Conservation (phyloP, 495 filamentous ascomycete species). For the Podospora conica region DNA sequence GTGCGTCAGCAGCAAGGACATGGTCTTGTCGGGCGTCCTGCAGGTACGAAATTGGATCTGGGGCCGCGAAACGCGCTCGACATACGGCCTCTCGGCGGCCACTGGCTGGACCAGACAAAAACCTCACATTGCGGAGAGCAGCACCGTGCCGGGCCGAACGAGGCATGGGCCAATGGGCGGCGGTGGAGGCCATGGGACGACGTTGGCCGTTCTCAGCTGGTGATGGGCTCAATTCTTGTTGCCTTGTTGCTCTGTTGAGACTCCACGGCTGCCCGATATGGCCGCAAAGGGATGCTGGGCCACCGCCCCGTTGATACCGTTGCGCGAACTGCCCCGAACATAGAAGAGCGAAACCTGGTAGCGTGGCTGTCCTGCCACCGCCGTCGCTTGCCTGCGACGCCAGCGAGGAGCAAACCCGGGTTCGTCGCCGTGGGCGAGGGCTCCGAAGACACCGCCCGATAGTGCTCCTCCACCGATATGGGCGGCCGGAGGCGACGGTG, state of each 20-base stretch:
- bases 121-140: not conserved
- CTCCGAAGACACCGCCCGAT: not conserved
- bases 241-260: not conserved
- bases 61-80: constrained; percentile 1
- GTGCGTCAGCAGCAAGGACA: not conserved
- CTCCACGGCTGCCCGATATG: too few species aligned
- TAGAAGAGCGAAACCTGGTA: not conserved
- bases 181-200: not conserved
- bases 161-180: constrained; percentile 2
- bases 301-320: not conserved
- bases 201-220: not conserved
- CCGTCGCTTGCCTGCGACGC: too few species aligned
- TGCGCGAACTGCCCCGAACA: not conserved
- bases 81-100: not conserved
- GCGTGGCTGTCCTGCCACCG: not conserved
- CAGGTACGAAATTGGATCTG: not conserved
- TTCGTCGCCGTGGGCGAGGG: not conserved
- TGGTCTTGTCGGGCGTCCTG: not conserved
- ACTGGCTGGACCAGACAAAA: constrained; percentile 6
- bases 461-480: not conserved
- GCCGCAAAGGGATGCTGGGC: not conserved
- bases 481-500: not conserved
- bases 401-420: not conserved
- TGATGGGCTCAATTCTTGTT: not conserved
- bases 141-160: not conserved